A percentile compares a stretch with the other conserved stretches of the same genome.
These are phyloP conservation scores for Aspergillus latus DNA, from an alignment of 2,329 filamentous ascomycete species.

Conservation along the genomic window DNA sequence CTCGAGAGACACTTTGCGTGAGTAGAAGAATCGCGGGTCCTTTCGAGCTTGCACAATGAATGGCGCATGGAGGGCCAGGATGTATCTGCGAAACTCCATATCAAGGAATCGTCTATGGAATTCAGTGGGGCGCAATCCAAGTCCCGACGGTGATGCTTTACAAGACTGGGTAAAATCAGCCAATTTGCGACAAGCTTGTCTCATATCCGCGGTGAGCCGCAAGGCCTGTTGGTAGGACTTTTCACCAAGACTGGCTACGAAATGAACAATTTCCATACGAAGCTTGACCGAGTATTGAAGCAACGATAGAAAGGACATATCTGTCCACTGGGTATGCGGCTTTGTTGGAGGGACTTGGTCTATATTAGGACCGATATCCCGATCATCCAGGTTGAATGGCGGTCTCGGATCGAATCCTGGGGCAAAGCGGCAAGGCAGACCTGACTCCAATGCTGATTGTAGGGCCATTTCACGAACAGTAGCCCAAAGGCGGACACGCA, in stretches of 20 bases:
- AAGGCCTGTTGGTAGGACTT: conserved; percentile 21
- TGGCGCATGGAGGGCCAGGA: conserved; percentile 20
- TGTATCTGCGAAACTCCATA: conserved; percentile 19
- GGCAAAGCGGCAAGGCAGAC: conserved; percentile 11
- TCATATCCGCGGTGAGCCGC: conserved; percentile 16
- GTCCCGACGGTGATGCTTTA: not conserved
- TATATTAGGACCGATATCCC: conserved; percentile 24
- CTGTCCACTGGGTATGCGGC: conserved; percentile 19
- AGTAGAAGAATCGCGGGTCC: conserved; percentile 20
- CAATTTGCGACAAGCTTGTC: conserved; percentile 14
- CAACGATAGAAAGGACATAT: conserved; percentile 25
- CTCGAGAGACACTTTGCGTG: conserved; percentile 22
- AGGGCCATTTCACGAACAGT: conserved; percentile 21
- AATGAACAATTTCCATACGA: conserved; percentile 10
- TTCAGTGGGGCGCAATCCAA: not conserved
- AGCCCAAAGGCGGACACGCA: conserved; percentile 20
- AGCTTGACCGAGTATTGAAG: conserved; percentile 12
- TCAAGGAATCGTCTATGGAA: conserved; percentile 18
- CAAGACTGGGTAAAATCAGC: conserved; percentile 7
- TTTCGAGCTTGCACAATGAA: conserved; percentile 18
- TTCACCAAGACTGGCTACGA: conserved; percentile 6
- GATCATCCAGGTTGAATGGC: conserved; percentile 30
- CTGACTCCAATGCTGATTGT: conserved; percentile 18
- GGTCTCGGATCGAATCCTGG: conserved; percentile 6
- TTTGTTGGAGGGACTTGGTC: conserved; percentile 12